A percentile compares a stretch with the other conserved stretches of the same genome.
Conservation (phyloP, 495 filamentous ascomycete genomes). For the Aspergillus indologenus region DNA sequence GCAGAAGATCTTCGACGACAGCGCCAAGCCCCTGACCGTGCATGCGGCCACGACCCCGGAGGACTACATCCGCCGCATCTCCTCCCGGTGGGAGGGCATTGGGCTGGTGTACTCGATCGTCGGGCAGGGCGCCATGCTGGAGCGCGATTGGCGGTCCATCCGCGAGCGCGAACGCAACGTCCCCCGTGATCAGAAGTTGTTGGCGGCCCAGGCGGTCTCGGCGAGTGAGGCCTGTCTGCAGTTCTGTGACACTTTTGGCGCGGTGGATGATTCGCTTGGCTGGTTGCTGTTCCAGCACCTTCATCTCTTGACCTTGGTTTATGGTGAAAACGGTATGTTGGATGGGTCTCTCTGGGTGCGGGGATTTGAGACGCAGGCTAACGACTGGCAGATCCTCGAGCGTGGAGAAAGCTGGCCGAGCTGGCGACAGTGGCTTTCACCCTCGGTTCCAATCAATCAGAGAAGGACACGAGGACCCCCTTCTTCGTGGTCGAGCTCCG, state of each 20-base stretch:
- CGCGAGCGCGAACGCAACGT: not conserved
- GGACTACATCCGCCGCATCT: constrained; percentile 2
- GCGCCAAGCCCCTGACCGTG: constrained; percentile 1
- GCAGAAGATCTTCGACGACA: constrained; percentile 9
- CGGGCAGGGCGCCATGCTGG: constrained; percentile 9
- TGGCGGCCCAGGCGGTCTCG: constrained; percentile 1
- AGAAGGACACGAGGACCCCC: constrained; percentile 31
- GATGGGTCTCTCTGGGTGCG: not conserved
- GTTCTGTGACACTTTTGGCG: constrained; percentile 2
- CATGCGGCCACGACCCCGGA: constrained; percentile 1
- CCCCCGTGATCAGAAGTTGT: constrained; percentile 1
- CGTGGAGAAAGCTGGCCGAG: constrained; percentile 29
- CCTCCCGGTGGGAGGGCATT: constrained; percentile 5
- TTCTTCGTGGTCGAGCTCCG: constrained; percentile 46
- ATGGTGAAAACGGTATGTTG: constrained; percentile 7
- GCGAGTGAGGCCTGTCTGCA: constrained; percentile 6
- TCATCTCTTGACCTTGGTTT: constrained; percentile 1
- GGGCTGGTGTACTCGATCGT: constrained; percentile 2
- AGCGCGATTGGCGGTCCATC: constrained; percentile 3
- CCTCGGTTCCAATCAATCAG: constrained; percentile 48
- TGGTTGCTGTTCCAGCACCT: constrained; percentile 8
- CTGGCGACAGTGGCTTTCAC: constrained; percentile 35
- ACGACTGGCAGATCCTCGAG: constrained; percentile 17
- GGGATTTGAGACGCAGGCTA: not conserved
- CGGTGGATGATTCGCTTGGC: constrained; percentile 1